Conservation (phyloP, 257 asterid species). For the Echium plantagineum region DNA sequence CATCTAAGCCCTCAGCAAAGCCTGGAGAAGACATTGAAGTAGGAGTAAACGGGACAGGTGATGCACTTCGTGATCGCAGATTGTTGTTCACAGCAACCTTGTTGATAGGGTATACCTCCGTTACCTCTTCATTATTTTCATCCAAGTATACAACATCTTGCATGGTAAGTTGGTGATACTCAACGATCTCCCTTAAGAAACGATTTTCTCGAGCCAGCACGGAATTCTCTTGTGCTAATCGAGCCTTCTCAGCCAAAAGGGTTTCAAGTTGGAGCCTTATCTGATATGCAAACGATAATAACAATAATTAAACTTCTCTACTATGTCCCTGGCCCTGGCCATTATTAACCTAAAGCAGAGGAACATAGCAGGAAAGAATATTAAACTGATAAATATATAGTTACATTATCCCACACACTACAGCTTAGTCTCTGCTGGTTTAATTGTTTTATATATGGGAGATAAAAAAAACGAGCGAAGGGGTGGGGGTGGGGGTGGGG, state of each 20-base stretch:
- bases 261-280: constrained; percentile 93
- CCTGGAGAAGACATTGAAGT: constrained; percentile 45
- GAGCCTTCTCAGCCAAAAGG: constrained; percentile 85
- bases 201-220: constrained; percentile 89
- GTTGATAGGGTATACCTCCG: constrained; percentile 78
- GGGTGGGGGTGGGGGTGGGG: too few species aligned
- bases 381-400: too few species aligned
- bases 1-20: constrained; percentile 24
- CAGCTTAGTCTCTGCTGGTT: too few species aligned
- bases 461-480: too few species aligned
- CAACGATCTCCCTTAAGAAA: constrained; percentile 81
- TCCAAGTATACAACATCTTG: constrained; percentile 88
- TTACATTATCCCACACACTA: too few species aligned
- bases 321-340: background rate
- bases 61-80: constrained; percentile 21
- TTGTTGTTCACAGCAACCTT: constrained; percentile 22
- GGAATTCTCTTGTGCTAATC: constrained; percentile 93
- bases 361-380: background rate
- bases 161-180: constrained; percentile 94
- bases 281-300: constrained; percentile 31
- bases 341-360: background rate
- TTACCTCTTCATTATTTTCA: constrained; percentile 85
- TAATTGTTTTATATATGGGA: too few species aligned
- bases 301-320: background rate
- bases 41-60: constrained; percentile 20